Evolutionary conservation across 2,329 filamentous ascomycete species (phyloP).

Genomic region (Dothideomycetes sp.): DNA sequence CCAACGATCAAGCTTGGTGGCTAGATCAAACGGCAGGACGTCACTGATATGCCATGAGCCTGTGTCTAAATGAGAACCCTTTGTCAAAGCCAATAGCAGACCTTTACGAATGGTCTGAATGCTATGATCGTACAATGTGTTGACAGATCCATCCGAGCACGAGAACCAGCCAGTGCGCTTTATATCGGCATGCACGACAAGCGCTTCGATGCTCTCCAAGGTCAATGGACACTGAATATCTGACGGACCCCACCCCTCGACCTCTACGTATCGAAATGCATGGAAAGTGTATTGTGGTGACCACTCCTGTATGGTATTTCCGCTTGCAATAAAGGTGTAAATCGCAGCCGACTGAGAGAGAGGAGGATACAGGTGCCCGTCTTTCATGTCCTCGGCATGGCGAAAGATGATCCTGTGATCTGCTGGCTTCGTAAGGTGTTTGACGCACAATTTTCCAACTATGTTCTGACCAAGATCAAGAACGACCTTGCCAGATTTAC

Average conservation of each 20-base stretch:
- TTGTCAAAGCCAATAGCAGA: constrained; percentile 49
- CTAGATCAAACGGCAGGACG: constrained; percentile 42
- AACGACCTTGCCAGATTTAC: constrained; percentile 38
- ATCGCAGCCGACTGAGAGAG: constrained; percentile 36
- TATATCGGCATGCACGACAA: constrained; percentile 47
- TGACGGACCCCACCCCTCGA: constrained; percentile 37
- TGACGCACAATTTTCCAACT: constrained; percentile 41
- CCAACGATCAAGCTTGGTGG: constrained; percentile 44
- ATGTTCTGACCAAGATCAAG: constrained; percentile 53
- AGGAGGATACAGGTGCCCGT: constrained; percentile 36
- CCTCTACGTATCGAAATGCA: constrained; percentile 44
- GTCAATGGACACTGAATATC: constrained; percentile 10
- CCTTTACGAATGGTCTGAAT: constrained; percentile 51
- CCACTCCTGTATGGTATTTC: constrained; percentile 27
- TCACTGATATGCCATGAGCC: constrained; percentile 48
- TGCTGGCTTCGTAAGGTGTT: constrained; percentile 25
- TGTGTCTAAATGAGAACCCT: constrained; percentile 50
- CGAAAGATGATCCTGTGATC: constrained; percentile 38
- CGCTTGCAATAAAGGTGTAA: constrained; percentile 33
- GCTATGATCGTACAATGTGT: constrained; percentile 47
- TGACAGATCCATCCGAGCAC: constrained; percentile 44
- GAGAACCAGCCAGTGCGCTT: constrained; percentile 41
- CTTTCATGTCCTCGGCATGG: constrained; percentile 49
- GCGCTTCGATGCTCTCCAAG: constrained; percentile 25
- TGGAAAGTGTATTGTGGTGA: constrained; percentile 46